Conservation (phyloP, 2,329 filamentous ascomycete genomes). For the Trichoderma aggressivum region DNA sequence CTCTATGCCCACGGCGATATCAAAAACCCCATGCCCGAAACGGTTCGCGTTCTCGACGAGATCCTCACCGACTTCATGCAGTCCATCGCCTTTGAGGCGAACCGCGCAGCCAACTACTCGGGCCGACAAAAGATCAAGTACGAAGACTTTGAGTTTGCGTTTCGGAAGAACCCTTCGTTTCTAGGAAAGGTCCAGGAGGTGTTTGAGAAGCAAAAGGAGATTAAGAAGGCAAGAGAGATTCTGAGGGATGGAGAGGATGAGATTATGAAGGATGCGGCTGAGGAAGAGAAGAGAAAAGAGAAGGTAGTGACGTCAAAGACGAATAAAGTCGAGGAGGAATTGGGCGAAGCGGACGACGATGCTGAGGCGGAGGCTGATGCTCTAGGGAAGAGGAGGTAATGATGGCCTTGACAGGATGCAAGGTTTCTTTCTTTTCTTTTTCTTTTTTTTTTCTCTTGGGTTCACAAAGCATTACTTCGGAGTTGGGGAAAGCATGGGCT, state of each 20-base stretch:
- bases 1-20: conserved; percentile 81
- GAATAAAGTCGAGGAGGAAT: conserved; percentile 45
- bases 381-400: conserved; percentile 38
- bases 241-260: conserved; percentile 65
- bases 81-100: conserved; percentile 86
- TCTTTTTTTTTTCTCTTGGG: neutral
- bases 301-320: conserved; percentile 26
- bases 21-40: conserved; percentile 73
- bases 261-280: conserved; percentile 52
- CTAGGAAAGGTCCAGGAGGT: conserved; percentile 87
- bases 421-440: neutral
- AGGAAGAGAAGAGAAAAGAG: conserved; percentile 40
- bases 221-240: conserved; percentile 78
- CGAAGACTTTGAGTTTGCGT: conserved; percentile 94
- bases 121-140: conserved; percentile 96
- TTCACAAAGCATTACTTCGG: neutral
- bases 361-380: conserved; percentile 41
- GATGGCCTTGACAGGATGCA: neutral
- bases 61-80: conserved; percentile 96
- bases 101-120: conserved; percentile 77
- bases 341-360: conserved; percentile 53
- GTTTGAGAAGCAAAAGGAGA: conserved; percentile 80
- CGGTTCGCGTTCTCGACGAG: conserved; percentile 84
- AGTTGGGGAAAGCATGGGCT: neutral
- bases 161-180: conserved; percentile 79